Base-by-base conservation (phyloP, 2,329 filamentous ascomycete genomes). In the Ophiostoma pallidulum region DNA sequence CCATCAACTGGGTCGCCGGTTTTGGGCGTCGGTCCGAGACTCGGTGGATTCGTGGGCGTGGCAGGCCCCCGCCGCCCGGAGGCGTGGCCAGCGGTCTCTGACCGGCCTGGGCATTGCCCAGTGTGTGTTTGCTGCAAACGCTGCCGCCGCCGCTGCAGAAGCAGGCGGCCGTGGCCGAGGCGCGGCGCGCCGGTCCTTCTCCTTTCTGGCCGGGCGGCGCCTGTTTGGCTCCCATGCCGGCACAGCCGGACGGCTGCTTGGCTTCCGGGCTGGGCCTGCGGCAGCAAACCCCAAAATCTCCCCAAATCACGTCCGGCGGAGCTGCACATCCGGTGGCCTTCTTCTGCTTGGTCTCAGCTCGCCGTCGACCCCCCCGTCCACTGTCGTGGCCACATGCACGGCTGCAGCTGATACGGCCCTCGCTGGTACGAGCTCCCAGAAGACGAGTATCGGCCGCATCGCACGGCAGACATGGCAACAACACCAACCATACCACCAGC, bases 251-350 rank as follows among this genome's bases (percentile, higher is more conserved):
- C 48, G 44, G 9, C 48, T 33, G 8, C 28, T 37, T n/a, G 14
- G 20, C 20, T 12, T 9, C 40, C 14, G 14, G 14, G 13, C 22
- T 7, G 2, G 18, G 5, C 12, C 20, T 18, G 39, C 24, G 14
- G 20, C 33, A 19, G 38, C 42, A 26, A 42, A 18, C 22, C n/a
- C 29, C 31, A 61, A 62, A 54, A 52, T 62, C 40, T 61, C 63
- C 50, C 56, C 60, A 22, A 60, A 62, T 48, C 66, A 71, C 58
- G 63, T 71, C 20, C 70, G 69, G 10, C 69, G 67, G 50, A 73
- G 71, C 56, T 74, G 75, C 57, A 71, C 74, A 29, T 77, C 75
- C 1, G 72, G 75, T 20, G 71, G 75, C 6, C 63, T 78, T 31
- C 62, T 79, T 22, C 68, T 78, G 14, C 59, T 77, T 42, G 70